phyloP scores from a whole-genome alignment of 139 green algal genomes.

The Chlorella sp. region DNA sequence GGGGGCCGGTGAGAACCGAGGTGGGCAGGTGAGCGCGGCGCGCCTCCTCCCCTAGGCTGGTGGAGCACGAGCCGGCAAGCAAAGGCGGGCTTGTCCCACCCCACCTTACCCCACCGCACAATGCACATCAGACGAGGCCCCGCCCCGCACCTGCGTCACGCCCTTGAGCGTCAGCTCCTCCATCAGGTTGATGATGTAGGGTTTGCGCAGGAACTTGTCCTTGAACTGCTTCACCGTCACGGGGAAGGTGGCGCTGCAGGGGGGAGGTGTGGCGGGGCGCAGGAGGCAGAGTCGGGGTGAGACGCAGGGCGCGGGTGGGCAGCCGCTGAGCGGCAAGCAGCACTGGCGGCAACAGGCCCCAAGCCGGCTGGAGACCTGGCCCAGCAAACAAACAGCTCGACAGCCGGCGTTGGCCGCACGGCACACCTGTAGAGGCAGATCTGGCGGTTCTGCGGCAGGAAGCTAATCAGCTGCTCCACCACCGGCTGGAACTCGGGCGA shows the following conservation, averaged over 20 bases:
- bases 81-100: too few relatives aligned
- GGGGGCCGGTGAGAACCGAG: too few relatives aligned
- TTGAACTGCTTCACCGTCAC: constrained; percentile 99
- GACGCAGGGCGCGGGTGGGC: neutral
- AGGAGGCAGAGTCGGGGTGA: neutral
- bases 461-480: constrained; percentile 94
- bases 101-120: too few relatives aligned
- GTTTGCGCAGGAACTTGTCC: constrained; percentile 95
- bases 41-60: too few relatives aligned
- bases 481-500: constrained; percentile 97
- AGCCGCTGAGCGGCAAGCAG: neutral
- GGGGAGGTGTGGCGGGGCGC: neutral
- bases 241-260: constrained; percentile 76
- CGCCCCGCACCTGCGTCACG: constrained; percentile 68
- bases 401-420: neutral
- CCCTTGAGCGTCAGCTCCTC: constrained; percentile 99
- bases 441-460: constrained; percentile 86
- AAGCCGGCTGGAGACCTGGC: too few relatives aligned
- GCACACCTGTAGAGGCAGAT: constrained; percentile 90
- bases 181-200: constrained; percentile 99
- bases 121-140: too few relatives aligned
- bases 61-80: too few relatives aligned
- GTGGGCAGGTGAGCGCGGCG: too few relatives aligned
- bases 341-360: neutral
- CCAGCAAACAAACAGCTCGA: neutral